A percentile compares a stretch with the other conserved stretches of the same genome.
Conservation (phyloP, 768 basidiomycete genomes). For the Cystobasidium tubakii region DNA sequence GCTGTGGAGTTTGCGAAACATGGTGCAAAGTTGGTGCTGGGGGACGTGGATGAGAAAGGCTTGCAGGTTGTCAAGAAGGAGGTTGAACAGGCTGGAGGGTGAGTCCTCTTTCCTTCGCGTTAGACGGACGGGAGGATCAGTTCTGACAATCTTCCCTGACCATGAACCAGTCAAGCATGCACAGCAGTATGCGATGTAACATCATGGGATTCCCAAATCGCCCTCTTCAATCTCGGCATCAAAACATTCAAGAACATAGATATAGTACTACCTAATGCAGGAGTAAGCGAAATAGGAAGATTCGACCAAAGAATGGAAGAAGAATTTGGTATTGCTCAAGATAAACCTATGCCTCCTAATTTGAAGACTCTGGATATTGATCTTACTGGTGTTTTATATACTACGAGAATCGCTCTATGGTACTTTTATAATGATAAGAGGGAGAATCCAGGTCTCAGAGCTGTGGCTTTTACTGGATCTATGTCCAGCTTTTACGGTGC, state of each 20-base stretch:
- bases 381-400: constrained; percentile 31
- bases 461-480: constrained; percentile 25
- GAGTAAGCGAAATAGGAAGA: constrained; percentile 27
- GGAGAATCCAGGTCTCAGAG: constrained; percentile 10
- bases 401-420: constrained; percentile 32
- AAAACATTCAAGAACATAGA: constrained; percentile 33
- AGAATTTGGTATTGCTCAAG: constrained; percentile 20
- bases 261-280: constrained; percentile 30
- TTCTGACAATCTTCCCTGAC: neutral
- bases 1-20: constrained; percentile 28
- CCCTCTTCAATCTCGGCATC: constrained; percentile 13
- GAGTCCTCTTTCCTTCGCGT: neutral
- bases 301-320: constrained; percentile 35
- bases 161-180: constrained; percentile 17
- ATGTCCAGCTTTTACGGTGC: constrained; percentile 35
- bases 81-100: constrained; percentile 25
- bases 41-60: constrained; percentile 32
- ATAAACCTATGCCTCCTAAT: constrained; percentile 20
- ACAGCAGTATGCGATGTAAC: constrained; percentile 25
- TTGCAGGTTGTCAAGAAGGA: constrained; percentile 16
- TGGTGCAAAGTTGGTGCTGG: constrained; percentile 33
- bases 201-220: constrained; percentile 31
- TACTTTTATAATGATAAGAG: constrained; percentile 30
- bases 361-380: constrained; percentile 31
- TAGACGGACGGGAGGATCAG: neutral